phyloP scores from a whole-genome alignment of 73 alveolate species.

The Breviolum minutum region DNA sequence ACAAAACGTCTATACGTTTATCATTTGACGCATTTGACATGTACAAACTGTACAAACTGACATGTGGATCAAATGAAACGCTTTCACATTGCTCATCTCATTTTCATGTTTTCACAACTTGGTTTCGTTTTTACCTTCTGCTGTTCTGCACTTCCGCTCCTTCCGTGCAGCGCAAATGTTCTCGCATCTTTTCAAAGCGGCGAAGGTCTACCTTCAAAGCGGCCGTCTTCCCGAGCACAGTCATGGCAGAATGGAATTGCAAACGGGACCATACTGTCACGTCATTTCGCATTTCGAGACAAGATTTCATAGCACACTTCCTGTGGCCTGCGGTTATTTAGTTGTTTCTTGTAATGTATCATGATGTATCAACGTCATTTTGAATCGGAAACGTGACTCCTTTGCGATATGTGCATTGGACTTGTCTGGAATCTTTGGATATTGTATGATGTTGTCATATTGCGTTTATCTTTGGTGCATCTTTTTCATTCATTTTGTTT shows the following conservation, averaged over 20 bases:
- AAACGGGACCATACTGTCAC: background rate
- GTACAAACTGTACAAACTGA: background rate
- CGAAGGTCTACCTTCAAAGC: slow-evolving; percentile 42
- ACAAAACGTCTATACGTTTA: background rate
- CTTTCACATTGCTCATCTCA: background rate
- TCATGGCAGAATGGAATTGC: background rate
- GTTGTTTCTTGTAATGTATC: background rate
- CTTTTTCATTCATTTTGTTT: background rate
- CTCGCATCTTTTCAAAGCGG: slow-evolving; percentile 67
- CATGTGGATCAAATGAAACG: background rate
- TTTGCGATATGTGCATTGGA: background rate
- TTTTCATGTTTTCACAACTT: background rate
- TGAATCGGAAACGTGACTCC: too few relatives aligned
- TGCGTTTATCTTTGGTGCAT: background rate
- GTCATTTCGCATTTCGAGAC: background rate
- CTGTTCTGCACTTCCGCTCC: background rate
- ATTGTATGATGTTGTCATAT: background rate
- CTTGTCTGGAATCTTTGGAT: background rate
- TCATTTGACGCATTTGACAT: background rate
- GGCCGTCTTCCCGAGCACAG: background rate
- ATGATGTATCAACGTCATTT: background rate
- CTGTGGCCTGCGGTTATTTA: background rate
- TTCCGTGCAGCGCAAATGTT: slow-evolving; percentile 93
- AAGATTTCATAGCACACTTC: background rate
- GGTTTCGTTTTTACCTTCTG: background rate